Base-by-base conservation (phyloP, 1,284 basidiomycete genomes). In the Trichosporon sp. region DNA sequence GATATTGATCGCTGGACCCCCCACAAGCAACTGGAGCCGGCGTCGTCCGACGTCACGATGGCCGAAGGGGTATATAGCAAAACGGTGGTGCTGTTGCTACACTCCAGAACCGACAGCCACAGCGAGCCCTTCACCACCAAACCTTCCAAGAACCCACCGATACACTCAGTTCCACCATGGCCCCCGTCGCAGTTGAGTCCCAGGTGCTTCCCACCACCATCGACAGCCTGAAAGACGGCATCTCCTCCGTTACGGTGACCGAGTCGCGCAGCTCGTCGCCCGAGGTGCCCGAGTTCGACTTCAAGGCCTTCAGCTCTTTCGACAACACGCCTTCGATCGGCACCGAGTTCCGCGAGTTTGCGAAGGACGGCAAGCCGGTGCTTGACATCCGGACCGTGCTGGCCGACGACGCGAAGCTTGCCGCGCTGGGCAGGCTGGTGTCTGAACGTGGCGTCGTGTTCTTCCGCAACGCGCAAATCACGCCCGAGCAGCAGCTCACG, bases 401-500 rank as follows among this genome's bases (percentile, higher is more conserved):
- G 18, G 71, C 62, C 18, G 73, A 78, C 51, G 73, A 75, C 12
- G 68, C 53, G 13, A 75, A 75, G 60, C 69, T 79, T 42, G 72
- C 65, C 31, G 77, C 77, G 7, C 74, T 80, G 1, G 79, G 75
- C n/a, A 70, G 74, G 42, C 74, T 79, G 67, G 83, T 90, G 65
- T 87, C 88, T 2, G 86, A 89, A 68, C 88, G 89, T 35, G 89
- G 89, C 18, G 89, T 91, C 64, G 88, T 89, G 23, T 90, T 90
- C 81, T 89, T 91, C 85, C 84, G 86, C 29, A 82, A 85, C 27
- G 89, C 88, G 70, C 84, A 85, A 62, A 72, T 87, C 66, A 81
- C 80, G 5, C 72, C 86, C 25, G 81, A 81, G 1, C 80, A 87
- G 67, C 85, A 87, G 75, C 83, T 83, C 70, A 69, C 73, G 60